Evolutionary conservation across 345 rosid genomes (phyloP).

Genomic region (Arabidopsis thaliana): DNA sequence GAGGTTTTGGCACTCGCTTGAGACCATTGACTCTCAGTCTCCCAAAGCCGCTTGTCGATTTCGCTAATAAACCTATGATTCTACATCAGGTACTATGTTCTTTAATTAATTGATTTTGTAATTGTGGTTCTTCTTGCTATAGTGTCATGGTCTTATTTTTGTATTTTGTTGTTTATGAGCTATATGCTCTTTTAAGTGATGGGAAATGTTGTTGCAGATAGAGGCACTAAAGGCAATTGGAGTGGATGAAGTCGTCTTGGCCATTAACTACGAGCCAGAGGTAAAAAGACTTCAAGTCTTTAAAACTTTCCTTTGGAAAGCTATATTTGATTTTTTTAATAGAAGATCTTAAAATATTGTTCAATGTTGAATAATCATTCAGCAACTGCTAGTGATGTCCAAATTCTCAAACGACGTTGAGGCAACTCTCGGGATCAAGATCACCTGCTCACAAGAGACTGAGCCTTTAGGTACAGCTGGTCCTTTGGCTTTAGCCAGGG

Average conservation of each 20-base stretch:
- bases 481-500: constrained; percentile 89
- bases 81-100: constrained; percentile 70
- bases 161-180: background rate
- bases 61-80: constrained; percentile 95
- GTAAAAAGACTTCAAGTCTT: constrained; percentile 43
- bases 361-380: background rate
- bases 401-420: constrained; percentile 83
- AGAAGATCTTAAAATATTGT: background rate
- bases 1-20: constrained; percentile 92
- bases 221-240: constrained; percentile 89
- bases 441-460: constrained; percentile 93
- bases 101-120: background rate
- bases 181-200: background rate
- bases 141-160: background rate
- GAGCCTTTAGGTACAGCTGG: constrained; percentile 97
- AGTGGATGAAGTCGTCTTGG: constrained; percentile 87
- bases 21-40: constrained; percentile 90
- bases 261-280: constrained; percentile 92
- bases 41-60: constrained; percentile 96
- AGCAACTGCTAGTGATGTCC: constrained; percentile 64
- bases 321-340: background rate
- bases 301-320: background rate
- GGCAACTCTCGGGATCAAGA: constrained; percentile 74
- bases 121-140: background rate
- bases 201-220: constrained; percentile 52